Evolutionary conservation across 257 asterid species (phyloP).

Genomic region (Knoxia roxburghii): DNA sequence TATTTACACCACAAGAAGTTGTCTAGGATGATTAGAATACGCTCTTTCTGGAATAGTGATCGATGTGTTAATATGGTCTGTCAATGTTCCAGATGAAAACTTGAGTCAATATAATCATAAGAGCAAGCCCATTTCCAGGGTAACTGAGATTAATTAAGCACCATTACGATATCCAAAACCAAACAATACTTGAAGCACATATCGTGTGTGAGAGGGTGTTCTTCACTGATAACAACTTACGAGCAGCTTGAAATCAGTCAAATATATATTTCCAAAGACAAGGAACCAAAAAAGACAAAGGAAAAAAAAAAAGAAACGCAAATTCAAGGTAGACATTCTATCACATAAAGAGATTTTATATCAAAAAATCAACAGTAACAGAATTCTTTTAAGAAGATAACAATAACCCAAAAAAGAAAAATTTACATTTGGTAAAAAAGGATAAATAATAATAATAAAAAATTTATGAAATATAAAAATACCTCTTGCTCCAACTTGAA

Average conservation of each 20-base stretch:
- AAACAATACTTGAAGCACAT: not conserved
- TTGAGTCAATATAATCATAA: not conserved
- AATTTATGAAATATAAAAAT: not conserved
- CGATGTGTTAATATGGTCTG: not conserved
- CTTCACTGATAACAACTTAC: too few relatives aligned
- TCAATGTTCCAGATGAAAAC: not conserved
- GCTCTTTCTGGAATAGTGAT: not conserved
- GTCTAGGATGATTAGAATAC: too few relatives aligned
- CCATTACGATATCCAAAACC: not conserved
- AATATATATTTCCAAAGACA: not conserved
- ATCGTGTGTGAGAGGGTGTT: not conserved
- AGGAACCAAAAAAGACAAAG: not conserved
- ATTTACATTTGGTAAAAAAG: not conserved
- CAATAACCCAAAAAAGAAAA: not conserved
- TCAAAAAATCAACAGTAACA: not conserved
- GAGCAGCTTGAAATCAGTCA: not conserved
- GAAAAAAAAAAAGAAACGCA: not conserved
- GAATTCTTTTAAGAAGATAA: not conserved
- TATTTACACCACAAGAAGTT: too few relatives aligned
- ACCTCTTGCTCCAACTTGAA: slow-evolving; percentile 99
- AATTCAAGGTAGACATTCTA: not conserved
- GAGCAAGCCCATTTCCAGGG: not conserved
- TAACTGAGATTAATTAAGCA: not conserved
- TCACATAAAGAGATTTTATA: too few relatives aligned
- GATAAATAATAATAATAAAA: not conserved